Evolutionary conservation across 306 rosid species (phyloP), one percentile per base, ranked within the genome.

Genomic region (Cicer pinnatifidum): DNA sequence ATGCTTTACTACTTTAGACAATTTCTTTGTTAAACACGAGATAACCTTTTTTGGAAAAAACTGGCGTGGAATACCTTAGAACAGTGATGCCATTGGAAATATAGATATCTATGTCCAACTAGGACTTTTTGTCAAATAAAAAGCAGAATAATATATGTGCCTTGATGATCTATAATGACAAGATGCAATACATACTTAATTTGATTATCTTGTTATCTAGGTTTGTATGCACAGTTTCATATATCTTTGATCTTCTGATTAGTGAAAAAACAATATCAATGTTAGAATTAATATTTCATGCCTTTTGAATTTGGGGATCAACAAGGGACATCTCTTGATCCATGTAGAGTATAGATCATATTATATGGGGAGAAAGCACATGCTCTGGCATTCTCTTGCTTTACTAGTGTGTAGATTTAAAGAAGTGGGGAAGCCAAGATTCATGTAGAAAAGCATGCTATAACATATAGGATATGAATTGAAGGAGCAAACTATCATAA

Each of bases 341-440:
- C 56, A 20, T 15, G 35, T 28, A 28, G 28, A 48, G 12, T 53
- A 39, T 20, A 40, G 39, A 15, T 3, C 46, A 41, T 65, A 54
- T 70, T 50, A 48, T 65, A 75, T 11, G 41, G 52, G 78, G 10
- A 9, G 9, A 74, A 20, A 48, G 13, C 11, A 28, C 35, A 20
- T 64, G 50, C 51, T 41, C 1, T 54, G 35, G 41, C n/a, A 54
- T 44, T 64, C 11, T 45, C 54, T 66, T 79, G 70, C 64, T 65
- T 35, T 44, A 51, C 28, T 38, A 0, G 10, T 79, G 1, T 28
- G 23, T 66, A 52, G 70, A 59, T 48, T 61, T 12, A 63, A 51
- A 39, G 43, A 75, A 35, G 38, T 7, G 37, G 16, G 10, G 54
- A 75, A 33, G 46, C 11, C 16, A 40, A 6, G 4, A 75, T 40